Percentiles rank a stretch among this genome's conserved stretches.
These are phyloP conservation scores for Leptographium wingfieldii DNA, from an alignment of 2,329 filamentous ascomycete genomes.

Conservation along the genomic window DNA sequence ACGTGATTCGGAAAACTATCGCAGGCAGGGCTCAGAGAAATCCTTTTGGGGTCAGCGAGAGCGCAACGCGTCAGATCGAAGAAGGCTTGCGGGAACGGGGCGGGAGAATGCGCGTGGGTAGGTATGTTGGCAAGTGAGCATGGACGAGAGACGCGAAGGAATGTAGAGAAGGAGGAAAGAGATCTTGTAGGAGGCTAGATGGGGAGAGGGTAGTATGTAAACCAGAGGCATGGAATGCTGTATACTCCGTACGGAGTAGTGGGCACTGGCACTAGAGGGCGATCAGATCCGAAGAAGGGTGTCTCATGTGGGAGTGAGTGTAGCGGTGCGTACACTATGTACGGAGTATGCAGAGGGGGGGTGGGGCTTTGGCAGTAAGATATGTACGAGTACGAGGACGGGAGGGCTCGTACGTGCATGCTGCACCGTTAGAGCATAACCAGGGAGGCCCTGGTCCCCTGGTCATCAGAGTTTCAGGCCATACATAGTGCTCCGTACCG, in stretches of 20 bases:
- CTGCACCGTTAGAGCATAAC: neutral
- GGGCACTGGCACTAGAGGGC: slow-evolving; percentile 1
- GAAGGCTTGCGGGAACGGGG: neutral
- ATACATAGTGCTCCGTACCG: neutral
- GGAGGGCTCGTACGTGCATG: neutral
- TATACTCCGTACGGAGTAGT: neutral
- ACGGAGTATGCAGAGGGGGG: neutral
- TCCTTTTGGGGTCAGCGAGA: neutral
- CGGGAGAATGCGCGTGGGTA: neutral
- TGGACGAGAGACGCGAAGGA: neutral
- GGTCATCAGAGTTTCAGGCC: neutral
- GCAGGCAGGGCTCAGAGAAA: no score
- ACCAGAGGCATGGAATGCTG: neutral
- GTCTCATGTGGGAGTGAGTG: neutral
- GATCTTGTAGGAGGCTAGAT: neutral
- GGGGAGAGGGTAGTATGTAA: neutral
- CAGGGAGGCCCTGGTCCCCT: neutral
- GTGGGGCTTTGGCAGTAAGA: neutral
- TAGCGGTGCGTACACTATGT: neutral
- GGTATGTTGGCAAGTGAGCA: neutral
- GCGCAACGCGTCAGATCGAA: neutral
- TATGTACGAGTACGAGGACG: neutral
- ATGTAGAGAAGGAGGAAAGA: neutral
- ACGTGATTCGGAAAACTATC: no score
- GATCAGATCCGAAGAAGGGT: slow-evolving; percentile 1